Evolutionary conservation across 2,329 filamentous ascomycete species (phyloP).

Genomic region (Leptographium radiaticola): DNA sequence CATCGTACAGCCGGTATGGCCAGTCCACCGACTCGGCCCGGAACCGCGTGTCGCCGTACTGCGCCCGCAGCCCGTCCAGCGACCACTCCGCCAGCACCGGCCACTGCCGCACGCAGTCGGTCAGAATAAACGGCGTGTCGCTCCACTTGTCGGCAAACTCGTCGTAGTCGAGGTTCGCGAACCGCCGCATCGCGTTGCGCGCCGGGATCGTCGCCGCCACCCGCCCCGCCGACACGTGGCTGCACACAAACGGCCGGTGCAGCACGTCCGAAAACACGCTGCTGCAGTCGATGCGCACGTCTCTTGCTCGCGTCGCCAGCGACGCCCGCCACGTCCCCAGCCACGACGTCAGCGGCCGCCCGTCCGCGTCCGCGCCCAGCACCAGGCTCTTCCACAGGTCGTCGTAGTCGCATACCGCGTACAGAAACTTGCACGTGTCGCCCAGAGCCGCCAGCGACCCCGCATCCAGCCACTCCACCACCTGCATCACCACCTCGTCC

Average conservation of each 20-base stretch:
- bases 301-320: constrained; percentile 31
- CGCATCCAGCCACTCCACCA: constrained; percentile 65
- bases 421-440: constrained; percentile 70
- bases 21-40: constrained; percentile 90
- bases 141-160: constrained; percentile 70
- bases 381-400: constrained; percentile 84
- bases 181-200: constrained; percentile 57
- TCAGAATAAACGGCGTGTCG: constrained; percentile 74
- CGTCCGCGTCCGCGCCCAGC: constrained; percentile 30
- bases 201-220: constrained; percentile 61
- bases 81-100: constrained; percentile 65
- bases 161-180: constrained; percentile 53
- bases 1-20: constrained; percentile 66
- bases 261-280: constrained; percentile 82
- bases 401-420: constrained; percentile 71
- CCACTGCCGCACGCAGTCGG: constrained; percentile 69
- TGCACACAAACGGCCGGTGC: constrained; percentile 82
- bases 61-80: constrained; percentile 48
- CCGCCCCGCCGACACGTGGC: constrained; percentile 53
- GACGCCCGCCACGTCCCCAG: constrained; percentile 76
- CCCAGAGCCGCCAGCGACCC: constrained; percentile 51
- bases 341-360: constrained; percentile 53
- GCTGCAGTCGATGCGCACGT: constrained; percentile 51
- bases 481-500: constrained; percentile 64
- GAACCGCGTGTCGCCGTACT: constrained; percentile 57